Conservation (phyloP, 306 rosid species). For the Lathyrus tuberosus region DNA sequence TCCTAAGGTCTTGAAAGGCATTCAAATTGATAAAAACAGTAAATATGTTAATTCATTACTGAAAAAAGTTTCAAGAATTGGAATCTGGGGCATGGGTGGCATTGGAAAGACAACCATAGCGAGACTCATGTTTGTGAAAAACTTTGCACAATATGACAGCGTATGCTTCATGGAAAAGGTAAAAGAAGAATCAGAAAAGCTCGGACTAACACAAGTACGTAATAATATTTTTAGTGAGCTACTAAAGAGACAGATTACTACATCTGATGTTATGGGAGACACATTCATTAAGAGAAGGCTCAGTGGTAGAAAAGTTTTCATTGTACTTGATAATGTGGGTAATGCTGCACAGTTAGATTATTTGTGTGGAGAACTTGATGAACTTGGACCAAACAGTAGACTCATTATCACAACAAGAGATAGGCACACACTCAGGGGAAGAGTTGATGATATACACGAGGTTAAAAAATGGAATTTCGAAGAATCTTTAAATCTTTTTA, state of each 20-base stretch:
- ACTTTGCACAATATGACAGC: slow-evolving; percentile 18
- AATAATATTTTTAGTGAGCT: slow-evolving; percentile 18
- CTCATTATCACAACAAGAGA: too few species aligned
- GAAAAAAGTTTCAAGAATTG: not conserved
- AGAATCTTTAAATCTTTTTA: too few species aligned
- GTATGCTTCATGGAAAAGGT: slow-evolving; percentile 31
- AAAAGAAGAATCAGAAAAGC: not conserved
- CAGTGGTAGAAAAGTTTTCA: too few species aligned
- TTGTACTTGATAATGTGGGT: too few species aligned
- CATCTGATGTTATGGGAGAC: not conserved
- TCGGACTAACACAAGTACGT: not conserved
- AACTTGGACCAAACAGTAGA: too few species aligned
- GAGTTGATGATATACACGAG: too few species aligned
- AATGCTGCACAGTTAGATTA: too few species aligned
- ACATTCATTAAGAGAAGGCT: not conserved
- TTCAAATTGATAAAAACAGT: too few species aligned
- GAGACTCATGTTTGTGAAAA: not conserved
- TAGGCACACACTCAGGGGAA: too few species aligned
- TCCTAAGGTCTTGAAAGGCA: too few species aligned
- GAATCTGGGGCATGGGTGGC: slow-evolving; percentile 45
- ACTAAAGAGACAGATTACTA: not conserved
- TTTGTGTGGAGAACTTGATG: too few species aligned
- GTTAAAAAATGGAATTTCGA: too few species aligned
- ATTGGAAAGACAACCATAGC: slow-evolving; percentile 19
- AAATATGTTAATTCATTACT: not conserved